Percentiles rank a stretch among this genome's conserved stretches.
phyloP scores from a whole-genome alignment of 1,139 yeast genomes.

The Zhuliangozyma parablackwelliae region DNA sequence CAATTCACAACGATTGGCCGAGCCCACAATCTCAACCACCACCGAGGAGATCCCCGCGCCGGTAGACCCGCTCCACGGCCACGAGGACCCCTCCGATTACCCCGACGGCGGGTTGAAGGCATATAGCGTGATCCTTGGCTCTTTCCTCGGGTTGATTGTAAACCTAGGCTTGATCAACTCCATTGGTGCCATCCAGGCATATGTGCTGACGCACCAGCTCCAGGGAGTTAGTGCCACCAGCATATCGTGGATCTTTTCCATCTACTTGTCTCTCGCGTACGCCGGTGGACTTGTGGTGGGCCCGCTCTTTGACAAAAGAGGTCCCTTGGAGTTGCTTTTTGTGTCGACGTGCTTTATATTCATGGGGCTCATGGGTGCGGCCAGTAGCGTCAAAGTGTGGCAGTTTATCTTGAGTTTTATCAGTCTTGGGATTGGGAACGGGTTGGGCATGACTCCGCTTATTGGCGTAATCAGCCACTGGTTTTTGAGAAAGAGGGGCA shows the following conservation, averaged over 20 bases:
- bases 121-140: constrained; percentile 59
- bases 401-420: constrained; percentile 55
- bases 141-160: constrained; percentile 54
- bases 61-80: too few species aligned
- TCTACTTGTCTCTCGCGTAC: constrained; percentile 55
- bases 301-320: constrained; percentile 45
- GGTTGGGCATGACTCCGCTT: constrained; percentile 53
- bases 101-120: constrained; percentile 67
- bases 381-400: constrained; percentile 43
- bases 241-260: constrained; percentile 64
- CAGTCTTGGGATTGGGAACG: constrained; percentile 52
- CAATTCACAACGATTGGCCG: too few species aligned
- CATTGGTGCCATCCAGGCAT: constrained; percentile 63
- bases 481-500: constrained; percentile 50
- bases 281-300: constrained; percentile 50
- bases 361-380: constrained; percentile 49
- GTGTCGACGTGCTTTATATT: constrained; percentile 41
- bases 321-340: constrained; percentile 40
- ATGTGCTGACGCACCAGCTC: constrained; percentile 52
- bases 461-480: constrained; percentile 58
- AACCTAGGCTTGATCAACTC: constrained; percentile 60
- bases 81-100: constrained; percentile 17
- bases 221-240: constrained; percentile 37
- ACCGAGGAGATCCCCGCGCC: too few species aligned
- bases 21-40: too few species aligned